A percentile compares a stretch with the other conserved stretches of the same genome.
Conservation (phyloP, 2,329 filamentous ascomycete genomes). For the Paecilomyces sp. region DNA sequence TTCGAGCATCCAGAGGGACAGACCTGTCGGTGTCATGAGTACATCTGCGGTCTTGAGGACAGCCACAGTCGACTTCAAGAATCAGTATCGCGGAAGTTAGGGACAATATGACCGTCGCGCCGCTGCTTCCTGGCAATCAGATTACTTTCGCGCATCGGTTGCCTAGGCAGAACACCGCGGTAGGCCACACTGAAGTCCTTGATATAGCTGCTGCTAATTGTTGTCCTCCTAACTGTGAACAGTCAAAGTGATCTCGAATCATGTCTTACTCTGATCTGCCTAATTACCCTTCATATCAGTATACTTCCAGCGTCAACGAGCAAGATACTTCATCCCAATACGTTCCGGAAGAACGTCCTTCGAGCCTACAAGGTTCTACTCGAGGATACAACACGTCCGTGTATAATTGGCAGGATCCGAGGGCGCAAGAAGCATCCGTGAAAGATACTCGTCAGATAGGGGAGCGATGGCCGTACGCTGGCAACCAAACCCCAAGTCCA, state of each 20-base stretch:
- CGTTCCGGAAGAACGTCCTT: neutral
- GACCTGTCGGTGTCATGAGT: too few species aligned
- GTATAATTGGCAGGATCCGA: neutral
- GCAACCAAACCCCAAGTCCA: neutral
- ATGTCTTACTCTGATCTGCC: constrained; percentile 12
- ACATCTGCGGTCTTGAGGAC: neutral
- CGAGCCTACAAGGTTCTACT: neutral
- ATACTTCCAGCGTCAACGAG: constrained; percentile 4
- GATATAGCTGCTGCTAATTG: neutral
- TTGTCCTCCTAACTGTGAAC: neutral
- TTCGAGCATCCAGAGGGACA: neutral
- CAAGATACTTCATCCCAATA: constrained; percentile 4
- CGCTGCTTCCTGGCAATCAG: neutral
- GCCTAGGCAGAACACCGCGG: neutral
- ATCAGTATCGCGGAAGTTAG: neutral
- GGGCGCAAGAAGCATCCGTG: neutral
- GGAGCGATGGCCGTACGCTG: neutral
- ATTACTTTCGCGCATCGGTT: neutral
- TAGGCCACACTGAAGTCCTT: neutral
- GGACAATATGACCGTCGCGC: neutral
- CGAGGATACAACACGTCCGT: neutral
- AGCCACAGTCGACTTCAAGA: neutral
- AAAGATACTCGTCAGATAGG: neutral
- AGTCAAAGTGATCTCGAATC: neutral
- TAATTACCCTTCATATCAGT: constrained; percentile 8